Evolutionary conservation across 768 basidiomycete species (phyloP), one percentile per base, ranked within the genome.

Genomic region (Floccularia luteovirens): DNA sequence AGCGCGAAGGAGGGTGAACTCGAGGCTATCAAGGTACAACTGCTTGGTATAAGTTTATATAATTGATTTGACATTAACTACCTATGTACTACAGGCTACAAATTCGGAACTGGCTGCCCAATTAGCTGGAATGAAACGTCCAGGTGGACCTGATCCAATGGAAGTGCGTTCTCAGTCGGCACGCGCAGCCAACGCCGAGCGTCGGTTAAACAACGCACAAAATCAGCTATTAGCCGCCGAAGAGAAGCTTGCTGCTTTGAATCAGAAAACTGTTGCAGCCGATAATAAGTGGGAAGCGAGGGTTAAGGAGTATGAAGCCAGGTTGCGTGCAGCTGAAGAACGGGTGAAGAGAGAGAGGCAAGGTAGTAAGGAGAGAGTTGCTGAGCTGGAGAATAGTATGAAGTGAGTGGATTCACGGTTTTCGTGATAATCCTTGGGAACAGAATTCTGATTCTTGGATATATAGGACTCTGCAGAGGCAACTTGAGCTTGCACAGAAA

Each of bases 271-370:
- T 25, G 65, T 69, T 0, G 67, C 65, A 0, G 84, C 87, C 0
- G 92, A 96, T 49, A 66, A 64, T 38, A 94, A 93, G 59, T 98
- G 93, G 91, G 92, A 93, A 52, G 89, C 84, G 0, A 70, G 93
- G n/a, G 88, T 98, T 32, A 84, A 82, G 59, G 93, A 98, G 60
- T 92, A 93, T 51, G 90, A 96, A 62, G 56, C 75, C 11, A 64
- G 87, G 13, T 54, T 92, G 46, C 82, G 80, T 57, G 78, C 80
- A 0, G 89, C 89, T 0, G 90, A 91, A 52, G 93, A 98, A 68
- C 82, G 80, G 55, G 79, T 90, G 48, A 97, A 97, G 71, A 72
- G 90, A 40, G 92, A 94, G 66, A 69, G 88, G 44, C 93, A 97
- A 52, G 96, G 94, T 3, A 77, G 82, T 31, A 99, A 97, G 63